Conservation (phyloP, 768 basidiomycete genomes). For the Agrocybe chaxingu region DNA sequence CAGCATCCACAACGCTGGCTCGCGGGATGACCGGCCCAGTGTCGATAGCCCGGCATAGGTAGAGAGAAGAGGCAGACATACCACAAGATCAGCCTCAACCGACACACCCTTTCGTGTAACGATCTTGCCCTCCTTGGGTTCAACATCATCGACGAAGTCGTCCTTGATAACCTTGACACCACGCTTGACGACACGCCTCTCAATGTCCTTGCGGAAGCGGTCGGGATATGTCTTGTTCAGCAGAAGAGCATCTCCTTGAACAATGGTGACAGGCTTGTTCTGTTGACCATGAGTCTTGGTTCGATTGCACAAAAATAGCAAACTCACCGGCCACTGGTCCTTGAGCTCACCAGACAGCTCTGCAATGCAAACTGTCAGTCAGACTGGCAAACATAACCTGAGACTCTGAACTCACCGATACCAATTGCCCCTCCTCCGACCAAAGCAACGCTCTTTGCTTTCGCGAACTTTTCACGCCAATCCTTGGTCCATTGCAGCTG, state of each 20-base stretch:
- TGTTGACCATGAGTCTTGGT: constrained; percentile 37
- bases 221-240: constrained; percentile 55
- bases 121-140: constrained; percentile 37
- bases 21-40: too few relatives aligned
- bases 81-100: constrained; percentile 55
- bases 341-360: constrained; percentile 43
- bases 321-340: constrained; percentile 36
- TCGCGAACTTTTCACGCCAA: constrained; percentile 31
- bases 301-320: constrained; percentile 19
- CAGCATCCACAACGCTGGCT: too few relatives aligned
- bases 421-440: constrained; percentile 57
- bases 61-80: constrained; percentile 27
- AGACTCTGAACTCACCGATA: constrained; percentile 31
- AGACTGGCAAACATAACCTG: not conserved
- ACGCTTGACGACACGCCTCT: constrained; percentile 35
- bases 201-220: constrained; percentile 48
- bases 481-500: constrained; percentile 20
- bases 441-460: constrained; percentile 42
- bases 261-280: constrained; percentile 53
- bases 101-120: constrained; percentile 48
- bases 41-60: not conserved
- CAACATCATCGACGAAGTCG: constrained; percentile 47
- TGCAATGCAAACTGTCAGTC: constrained; percentile 15
- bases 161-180: constrained; percentile 49
- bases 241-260: constrained; percentile 49